Percentiles rank a stretch among this genome's conserved stretches.
Conservation (phyloP, 768 basidiomycete species). For the Russula emetica region DNA sequence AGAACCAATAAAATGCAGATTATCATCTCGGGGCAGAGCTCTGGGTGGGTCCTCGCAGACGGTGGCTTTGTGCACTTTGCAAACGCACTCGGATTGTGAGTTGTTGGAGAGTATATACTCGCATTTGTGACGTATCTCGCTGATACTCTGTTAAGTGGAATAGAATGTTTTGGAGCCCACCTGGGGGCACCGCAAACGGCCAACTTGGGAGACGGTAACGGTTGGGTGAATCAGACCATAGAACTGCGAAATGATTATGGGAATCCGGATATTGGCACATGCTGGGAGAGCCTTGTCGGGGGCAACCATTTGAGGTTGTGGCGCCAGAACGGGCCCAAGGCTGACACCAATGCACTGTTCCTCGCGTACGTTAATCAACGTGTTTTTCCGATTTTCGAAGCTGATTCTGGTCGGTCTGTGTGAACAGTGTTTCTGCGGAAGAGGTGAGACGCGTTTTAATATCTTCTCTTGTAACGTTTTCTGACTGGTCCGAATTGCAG, state of each 20-base stretch:
- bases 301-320: constrained; percentile 30
- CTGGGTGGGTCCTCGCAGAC: constrained; percentile 19
- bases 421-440: constrained; percentile 30
- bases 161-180: constrained; percentile 35
- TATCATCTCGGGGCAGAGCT: constrained; percentile 25
- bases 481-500: neutral
- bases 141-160: constrained; percentile 18
- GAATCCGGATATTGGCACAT: constrained; percentile 38
- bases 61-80: constrained; percentile 24
- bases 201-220: constrained; percentile 48
- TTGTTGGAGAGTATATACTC: neutral
- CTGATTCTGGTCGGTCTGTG: neutral
- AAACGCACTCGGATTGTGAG: constrained; percentile 26
- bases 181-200: constrained; percentile 39
- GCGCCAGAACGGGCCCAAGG: constrained; percentile 34
- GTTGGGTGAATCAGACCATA: constrained; percentile 41
- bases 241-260: constrained; percentile 47
- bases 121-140: neutral
- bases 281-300: constrained; percentile 34
- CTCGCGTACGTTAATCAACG: constrained; percentile 33
- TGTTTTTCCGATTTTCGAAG: neutral
- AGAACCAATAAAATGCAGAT: constrained; percentile 10
- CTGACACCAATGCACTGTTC: constrained; percentile 36
- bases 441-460: constrained; percentile 12
- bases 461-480: neutral